These are phyloP conservation scores for Trichosanthes truncata DNA, from an alignment of 306 rosid genomes.

Conservation along the genomic window DNA sequence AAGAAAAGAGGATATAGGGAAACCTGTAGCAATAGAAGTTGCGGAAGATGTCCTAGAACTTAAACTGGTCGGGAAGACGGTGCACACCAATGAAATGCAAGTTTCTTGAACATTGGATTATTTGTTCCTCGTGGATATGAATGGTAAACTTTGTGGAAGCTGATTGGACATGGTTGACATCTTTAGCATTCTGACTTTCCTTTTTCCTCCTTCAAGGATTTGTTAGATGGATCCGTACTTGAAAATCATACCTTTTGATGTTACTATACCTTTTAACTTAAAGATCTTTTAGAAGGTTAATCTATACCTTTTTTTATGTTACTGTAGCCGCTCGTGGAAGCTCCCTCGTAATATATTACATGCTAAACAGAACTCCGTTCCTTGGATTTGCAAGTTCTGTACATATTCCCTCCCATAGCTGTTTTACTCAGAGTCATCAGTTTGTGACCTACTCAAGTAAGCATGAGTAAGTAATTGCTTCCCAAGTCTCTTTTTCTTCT, in stretches of 20 bases:
- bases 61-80: neutral
- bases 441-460: neutral
- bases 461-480: neutral
- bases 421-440: neutral
- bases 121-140: neutral
- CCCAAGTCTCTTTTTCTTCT: neutral
- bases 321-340: conserved; percentile 8
- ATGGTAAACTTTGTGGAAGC: neutral
- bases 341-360: neutral
- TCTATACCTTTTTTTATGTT: neutral
- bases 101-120: conserved; percentile 10
- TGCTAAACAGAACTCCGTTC: neutral
- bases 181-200: neutral
- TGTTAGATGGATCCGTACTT: neutral
- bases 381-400: conserved; percentile 3
- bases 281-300: conserved; percentile 2
- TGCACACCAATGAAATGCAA: conserved; percentile 7
- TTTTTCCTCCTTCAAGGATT: neutral
- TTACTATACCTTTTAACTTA: neutral
- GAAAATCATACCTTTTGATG: neutral
- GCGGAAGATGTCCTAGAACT: conserved; percentile 9
- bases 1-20: conserved; percentile 4
- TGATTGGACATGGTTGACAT: neutral
- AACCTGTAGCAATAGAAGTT: conserved; percentile 6
- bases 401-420: conserved; percentile 1